Conservation (phyloP, 331 rosid genomes). For the Stylosanthes scabra region DNA sequence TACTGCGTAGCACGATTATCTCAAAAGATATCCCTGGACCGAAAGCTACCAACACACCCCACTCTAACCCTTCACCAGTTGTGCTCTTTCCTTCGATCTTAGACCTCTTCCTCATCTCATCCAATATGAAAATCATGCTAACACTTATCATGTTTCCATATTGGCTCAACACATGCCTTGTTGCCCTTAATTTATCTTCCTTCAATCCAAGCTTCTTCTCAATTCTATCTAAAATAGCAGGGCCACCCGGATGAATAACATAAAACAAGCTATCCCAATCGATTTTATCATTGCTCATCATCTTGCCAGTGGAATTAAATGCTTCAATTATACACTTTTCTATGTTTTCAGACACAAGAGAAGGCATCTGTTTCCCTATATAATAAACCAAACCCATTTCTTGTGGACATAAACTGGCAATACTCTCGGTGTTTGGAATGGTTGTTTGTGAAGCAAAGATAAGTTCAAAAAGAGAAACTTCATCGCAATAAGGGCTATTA, state of each 20-base stretch:
- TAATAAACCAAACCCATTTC: slow-evolving; percentile 41
- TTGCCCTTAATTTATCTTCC: slow-evolving; percentile 43
- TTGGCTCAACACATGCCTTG: slow-evolving; percentile 41
- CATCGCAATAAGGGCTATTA: not conserved
- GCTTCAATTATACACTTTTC: slow-evolving; percentile 37
- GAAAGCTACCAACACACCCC: slow-evolving; percentile 51
- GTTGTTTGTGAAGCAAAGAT: slow-evolving; percentile 39
- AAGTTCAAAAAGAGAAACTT: slow-evolving; percentile 41
- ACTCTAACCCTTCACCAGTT: slow-evolving; percentile 53
- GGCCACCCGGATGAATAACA: slow-evolving; percentile 49
- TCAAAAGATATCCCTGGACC: slow-evolving; percentile 46
- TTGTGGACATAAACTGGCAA: slow-evolving; percentile 14
- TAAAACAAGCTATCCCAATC: slow-evolving; percentile 51
- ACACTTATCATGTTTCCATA: slow-evolving; percentile 57
- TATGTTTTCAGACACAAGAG: slow-evolving; percentile 36
- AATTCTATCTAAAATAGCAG: slow-evolving; percentile 39
- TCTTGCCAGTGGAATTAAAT: slow-evolving; percentile 12
- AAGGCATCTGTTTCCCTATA: slow-evolving; percentile 34
- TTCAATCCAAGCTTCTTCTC: slow-evolving; percentile 42
- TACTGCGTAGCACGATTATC: slow-evolving; percentile 17
- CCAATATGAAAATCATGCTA: slow-evolving; percentile 42
- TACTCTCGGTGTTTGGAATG: slow-evolving; percentile 44
- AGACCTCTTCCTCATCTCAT: slow-evolving; percentile 50
- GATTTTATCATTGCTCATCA: too few species aligned
- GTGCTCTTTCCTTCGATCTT: slow-evolving; percentile 41